Evolutionary conservation across 768 basidiomycete genomes (phyloP), one percentile per base, ranked within the genome.

Genomic region (Calocera viscosa): DNA sequence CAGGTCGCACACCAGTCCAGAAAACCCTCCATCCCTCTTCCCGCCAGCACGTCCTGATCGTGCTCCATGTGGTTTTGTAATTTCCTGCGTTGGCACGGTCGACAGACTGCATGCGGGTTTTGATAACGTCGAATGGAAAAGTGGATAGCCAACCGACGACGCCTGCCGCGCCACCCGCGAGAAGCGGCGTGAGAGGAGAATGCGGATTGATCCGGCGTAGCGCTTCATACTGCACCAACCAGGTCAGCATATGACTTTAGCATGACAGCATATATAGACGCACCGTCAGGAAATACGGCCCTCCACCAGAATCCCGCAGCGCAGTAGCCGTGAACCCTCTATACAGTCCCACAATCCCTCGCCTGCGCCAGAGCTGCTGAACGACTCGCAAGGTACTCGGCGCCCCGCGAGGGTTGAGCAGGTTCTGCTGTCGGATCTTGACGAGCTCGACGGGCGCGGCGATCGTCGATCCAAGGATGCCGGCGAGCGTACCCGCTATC

Each of bases 111-210:
- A 94, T 84, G 3, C 92, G 84, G 14, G 94, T 94, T 78, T 96
- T 95, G 68, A 94, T 82, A 1, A 93, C 88, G 72, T 96, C 93
- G 66, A 93, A 79, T 1, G 91, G 91, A 74, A 95, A 96, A 0
- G 92, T 94, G 1, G 78, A 80, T 0, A 86, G 40, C 91, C 91
- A 94, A 8, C 89, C 89, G 11, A 82, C 82, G n/a, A 89, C 76
- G 3, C 91, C 91, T 0, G 91, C 91, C 0, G 87, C 73, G 1
- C 84, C 91, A 26, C 90, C 91, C 2, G 90, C 89, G n/a, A 86
- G 47, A 64, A 91, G 81, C 64, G 91, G 43, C 7, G 43, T 47
- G 43, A 47, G 24, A 3, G 43, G 43, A 19, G 43, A 47, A 47
- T 47, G 43, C 16, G 43, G 43, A 47, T 47, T 47, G 43, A 47